Percentiles rank a stretch among this genome's conserved stretches.
Evolutionary conservation across 345 rosid species (phyloP).

Genomic region (Ceriops tagal): DNA sequence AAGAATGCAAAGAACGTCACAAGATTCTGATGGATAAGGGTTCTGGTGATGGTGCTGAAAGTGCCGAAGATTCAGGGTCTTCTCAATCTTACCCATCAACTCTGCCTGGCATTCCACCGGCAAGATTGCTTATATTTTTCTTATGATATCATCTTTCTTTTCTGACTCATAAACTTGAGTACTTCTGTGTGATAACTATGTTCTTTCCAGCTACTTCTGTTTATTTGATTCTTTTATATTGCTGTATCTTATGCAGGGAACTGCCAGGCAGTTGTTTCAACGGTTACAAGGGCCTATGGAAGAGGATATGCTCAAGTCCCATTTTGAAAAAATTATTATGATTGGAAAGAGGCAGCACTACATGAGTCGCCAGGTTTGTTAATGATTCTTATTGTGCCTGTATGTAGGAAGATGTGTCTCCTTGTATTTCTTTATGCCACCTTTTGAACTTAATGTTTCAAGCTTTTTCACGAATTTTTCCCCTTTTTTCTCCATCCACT

Average conservation of each 20-base stretch:
- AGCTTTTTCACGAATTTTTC: too few relatives aligned
- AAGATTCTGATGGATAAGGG: conserved; percentile 80
- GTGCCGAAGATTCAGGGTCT: conserved; percentile 98
- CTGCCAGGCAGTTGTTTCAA: conserved; percentile 98
- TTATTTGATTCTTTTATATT: conserved; percentile 15
- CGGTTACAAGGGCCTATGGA: conserved; percentile 95
- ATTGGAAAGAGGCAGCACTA: conserved; percentile 72
- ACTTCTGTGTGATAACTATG: background rate
- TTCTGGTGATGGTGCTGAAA: conserved; percentile 94
- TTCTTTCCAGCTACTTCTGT: conserved; percentile 1
- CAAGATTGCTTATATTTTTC: conserved; percentile 20
- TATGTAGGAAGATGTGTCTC: background rate
- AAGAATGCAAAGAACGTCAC: conserved; percentile 98
- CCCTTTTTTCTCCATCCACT: too few relatives aligned
- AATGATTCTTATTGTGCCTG: background rate
- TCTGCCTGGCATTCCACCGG: conserved; percentile 99
- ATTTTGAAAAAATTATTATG: conserved; percentile 83
- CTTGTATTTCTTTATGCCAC: too few relatives aligned
- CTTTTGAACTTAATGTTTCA: too few relatives aligned
- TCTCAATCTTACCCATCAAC: conserved; percentile 99
- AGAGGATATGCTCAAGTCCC: conserved; percentile 89
- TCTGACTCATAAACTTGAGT: background rate
- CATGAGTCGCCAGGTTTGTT: conserved; percentile 68
- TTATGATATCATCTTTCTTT: conserved; percentile 2
- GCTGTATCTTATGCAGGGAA: conserved; percentile 64